Evolutionary conservation across 768 basidiomycete genomes (phyloP).

Genomic region (Pleurotus tuoliensis): DNA sequence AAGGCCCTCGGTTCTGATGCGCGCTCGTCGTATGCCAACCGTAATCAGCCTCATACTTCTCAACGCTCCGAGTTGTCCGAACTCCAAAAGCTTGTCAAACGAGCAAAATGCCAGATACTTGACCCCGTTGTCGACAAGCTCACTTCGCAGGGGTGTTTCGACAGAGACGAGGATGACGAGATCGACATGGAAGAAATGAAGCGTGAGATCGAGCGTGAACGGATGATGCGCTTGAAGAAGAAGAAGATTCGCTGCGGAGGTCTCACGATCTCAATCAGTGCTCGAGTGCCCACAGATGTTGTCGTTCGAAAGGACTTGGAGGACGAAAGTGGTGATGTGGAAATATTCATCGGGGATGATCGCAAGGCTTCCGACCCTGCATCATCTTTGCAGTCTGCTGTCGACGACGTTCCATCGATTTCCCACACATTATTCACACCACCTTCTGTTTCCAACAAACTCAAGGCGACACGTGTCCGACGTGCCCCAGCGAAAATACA

Average conservation of each 20-base stretch:
- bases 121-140: conserved; percentile 41
- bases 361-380: background rate
- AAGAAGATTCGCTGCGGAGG: conserved; percentile 37
- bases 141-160: conserved; percentile 32
- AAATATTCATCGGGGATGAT: conserved; percentile 40
- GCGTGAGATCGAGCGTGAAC: conserved; percentile 43
- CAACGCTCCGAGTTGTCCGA: conserved; percentile 42
- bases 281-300: conserved; percentile 33
- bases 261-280: conserved; percentile 17
- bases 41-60: conserved; percentile 31
- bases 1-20: conserved; percentile 38
- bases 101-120: conserved; percentile 45
- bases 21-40: conserved; percentile 31
- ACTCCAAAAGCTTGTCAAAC: conserved; percentile 56
- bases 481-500: background rate
- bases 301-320: conserved; percentile 53
- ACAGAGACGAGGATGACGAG: conserved; percentile 33
- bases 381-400: conserved; percentile 9
- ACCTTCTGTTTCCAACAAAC: conserved; percentile 10
- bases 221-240: conserved; percentile 55
- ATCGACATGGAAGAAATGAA: conserved; percentile 37
- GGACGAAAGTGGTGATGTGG: conserved; percentile 61
- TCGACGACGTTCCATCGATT: background rate
- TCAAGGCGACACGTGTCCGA: conserved; percentile 15
- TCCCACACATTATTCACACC: background rate